Conservation (phyloP, 2,329 filamentous ascomycete genomes). For the Fusarium keratoplasticum region DNA sequence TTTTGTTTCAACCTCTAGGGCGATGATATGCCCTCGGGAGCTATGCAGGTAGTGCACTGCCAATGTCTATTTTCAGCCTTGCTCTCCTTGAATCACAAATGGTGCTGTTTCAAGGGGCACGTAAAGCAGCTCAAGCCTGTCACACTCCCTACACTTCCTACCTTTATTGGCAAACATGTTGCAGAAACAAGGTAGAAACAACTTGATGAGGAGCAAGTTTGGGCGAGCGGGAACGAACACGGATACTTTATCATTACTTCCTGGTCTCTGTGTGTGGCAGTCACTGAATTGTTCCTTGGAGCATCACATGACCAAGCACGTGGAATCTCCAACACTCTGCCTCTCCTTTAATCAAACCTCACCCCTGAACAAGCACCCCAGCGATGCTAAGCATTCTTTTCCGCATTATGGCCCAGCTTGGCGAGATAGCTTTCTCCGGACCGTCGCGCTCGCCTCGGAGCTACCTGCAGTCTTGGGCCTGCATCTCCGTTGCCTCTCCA, state of each 20-base stretch:
- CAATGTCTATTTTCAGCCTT: background rate
- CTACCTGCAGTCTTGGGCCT: background rate
- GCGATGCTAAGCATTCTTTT: background rate
- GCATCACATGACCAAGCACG: background rate
- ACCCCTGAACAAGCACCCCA: background rate
- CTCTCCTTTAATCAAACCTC: constrained; percentile 3
- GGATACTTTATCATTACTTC: background rate
- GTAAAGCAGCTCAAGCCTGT: background rate
- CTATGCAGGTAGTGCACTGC: background rate
- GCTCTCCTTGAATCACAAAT: background rate
- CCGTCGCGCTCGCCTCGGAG: background rate
- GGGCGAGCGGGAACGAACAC: background rate
- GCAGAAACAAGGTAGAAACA: background rate
- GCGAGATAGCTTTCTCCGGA: background rate
- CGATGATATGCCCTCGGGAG: background rate
- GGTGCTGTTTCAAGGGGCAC: background rate
- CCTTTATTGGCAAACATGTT: background rate
- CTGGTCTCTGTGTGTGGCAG: background rate
- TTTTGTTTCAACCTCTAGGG: background rate
- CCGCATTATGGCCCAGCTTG: background rate
- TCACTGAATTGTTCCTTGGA: background rate
- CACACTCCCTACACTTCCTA: background rate
- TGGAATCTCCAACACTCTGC: background rate
- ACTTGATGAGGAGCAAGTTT: background rate
- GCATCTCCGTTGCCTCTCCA: background rate